Evolutionary conservation across 2,329 filamentous ascomycete species (phyloP).

Genomic region (Cercospora sesami): DNA sequence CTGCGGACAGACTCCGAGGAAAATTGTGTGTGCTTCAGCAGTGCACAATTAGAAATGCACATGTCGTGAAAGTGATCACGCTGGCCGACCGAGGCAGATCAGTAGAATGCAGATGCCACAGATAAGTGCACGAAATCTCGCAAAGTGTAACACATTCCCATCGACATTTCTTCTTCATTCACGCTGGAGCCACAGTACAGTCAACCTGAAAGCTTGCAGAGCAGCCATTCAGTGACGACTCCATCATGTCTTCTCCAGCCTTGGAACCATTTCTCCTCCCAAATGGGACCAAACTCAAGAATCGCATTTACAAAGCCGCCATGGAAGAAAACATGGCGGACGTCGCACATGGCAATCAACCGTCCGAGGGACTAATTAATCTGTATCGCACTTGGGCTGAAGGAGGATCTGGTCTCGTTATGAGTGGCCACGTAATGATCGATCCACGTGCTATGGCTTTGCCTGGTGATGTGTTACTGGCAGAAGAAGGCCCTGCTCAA

Average conservation of each 20-base stretch:
- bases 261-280: conserved; percentile 17
- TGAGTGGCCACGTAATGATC: conserved; percentile 24
- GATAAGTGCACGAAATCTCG: not conserved
- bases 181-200: not conserved
- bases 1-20: not conserved
- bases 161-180: not conserved
- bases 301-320: conserved; percentile 25
- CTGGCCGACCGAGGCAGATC: not conserved
- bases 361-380: conserved; percentile 13
- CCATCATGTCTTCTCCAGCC: not conserved
- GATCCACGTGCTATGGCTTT: conserved; percentile 17
- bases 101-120: not conserved
- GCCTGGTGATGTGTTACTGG: conserved; percentile 17
- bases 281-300: conserved; percentile 22
- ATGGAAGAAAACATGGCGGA: conserved; percentile 25
- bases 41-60: not conserved
- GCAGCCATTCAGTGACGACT: not conserved
- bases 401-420: conserved; percentile 20
- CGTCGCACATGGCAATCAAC: conserved; percentile 11
- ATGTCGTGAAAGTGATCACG: not conserved
- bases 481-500: conserved; percentile 3
- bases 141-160: not conserved
- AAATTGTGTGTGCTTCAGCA: not conserved
- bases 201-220: not conserved
- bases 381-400: conserved; percentile 20